Conservation (phyloP, 208 protist genomes). For the Trypanosoma cruzi region DNA sequence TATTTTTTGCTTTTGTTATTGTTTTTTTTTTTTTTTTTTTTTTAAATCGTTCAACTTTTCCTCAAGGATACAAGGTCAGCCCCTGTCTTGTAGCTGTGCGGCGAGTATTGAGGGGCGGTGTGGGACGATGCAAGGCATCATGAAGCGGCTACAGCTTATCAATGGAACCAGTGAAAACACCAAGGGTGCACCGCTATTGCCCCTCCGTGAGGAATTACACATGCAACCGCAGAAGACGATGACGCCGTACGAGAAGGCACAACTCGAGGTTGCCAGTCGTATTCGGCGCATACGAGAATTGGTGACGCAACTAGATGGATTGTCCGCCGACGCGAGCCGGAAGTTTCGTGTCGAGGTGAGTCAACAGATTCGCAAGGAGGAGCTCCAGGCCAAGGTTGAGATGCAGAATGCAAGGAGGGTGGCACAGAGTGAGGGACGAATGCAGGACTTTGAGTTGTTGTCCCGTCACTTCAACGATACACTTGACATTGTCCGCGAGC, state of each 20-base stretch:
- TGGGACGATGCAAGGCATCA: background rate
- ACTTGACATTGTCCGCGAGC: conserved; percentile 40
- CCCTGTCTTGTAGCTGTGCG: background rate
- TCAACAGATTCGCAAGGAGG: conserved; percentile 39
- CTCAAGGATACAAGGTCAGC: background rate
- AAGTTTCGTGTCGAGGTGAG: conserved; percentile 33
- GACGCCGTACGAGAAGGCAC: conserved; percentile 38
- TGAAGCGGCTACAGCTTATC: background rate
- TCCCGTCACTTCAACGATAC: conserved; percentile 36
- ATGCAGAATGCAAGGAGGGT: conserved; percentile 44
- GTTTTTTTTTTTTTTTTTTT: background rate
- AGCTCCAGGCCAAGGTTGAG: conserved; percentile 29
- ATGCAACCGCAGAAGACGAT: background rate
- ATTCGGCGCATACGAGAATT: conserved; percentile 52
- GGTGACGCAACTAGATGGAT: conserved; percentile 43
- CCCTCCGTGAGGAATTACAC: conserved; percentile 37
- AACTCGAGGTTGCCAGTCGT: conserved; percentile 30
- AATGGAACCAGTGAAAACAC: background rate
- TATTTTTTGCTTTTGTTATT: background rate
- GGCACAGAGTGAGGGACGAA: conserved; percentile 38
- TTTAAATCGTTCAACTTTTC: background rate
- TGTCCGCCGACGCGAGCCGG: conserved; percentile 18
- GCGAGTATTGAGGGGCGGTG: background rate
- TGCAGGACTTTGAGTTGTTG: conserved; percentile 38
- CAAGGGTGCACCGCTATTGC: conserved; percentile 24